Conservation (phyloP, 2,329 filamentous ascomycete genomes). For the Fusarium veterinarium region DNA sequence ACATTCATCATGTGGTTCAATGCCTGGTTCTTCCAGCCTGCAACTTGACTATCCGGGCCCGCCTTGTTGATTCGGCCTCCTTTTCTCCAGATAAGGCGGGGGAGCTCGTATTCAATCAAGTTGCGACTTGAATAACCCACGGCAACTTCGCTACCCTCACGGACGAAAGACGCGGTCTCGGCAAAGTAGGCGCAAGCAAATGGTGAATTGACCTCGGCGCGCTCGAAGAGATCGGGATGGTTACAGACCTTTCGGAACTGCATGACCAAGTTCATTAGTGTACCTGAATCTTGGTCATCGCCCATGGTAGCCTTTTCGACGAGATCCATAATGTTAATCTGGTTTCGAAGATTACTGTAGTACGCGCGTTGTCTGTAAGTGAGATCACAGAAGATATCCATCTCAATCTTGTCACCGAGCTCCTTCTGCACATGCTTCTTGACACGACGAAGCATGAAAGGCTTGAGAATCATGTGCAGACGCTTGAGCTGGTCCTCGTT, state of each 20-base stretch:
- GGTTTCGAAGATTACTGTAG: constrained; percentile 92
- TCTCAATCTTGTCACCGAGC: constrained; percentile 97
- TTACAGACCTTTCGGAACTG: constrained; percentile 99
- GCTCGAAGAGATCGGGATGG: constrained; percentile 95
- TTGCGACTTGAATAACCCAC: constrained; percentile 91
- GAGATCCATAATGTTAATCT: constrained; percentile 98
- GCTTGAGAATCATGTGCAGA: constrained; percentile 98
- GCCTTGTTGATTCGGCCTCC: constrained; percentile 80
- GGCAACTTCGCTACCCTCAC: constrained; percentile 83
- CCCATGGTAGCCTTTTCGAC: constrained; percentile 97
- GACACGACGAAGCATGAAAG: constrained; percentile 99
- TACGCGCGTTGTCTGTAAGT: constrained; percentile 96
- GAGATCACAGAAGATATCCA: constrained; percentile 95
- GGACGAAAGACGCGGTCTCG: constrained; percentile 93
- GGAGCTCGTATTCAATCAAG: constrained; percentile 84
- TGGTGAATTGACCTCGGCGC: constrained; percentile 89
- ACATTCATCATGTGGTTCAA: constrained; percentile 88
- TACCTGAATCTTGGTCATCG: constrained; percentile 94
- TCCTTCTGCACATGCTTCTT: constrained; percentile 99
- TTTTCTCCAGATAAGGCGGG: constrained; percentile 83
- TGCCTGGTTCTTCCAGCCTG: constrained; percentile 84
- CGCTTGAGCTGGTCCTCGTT: constrained; percentile 98
- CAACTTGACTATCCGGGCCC: constrained; percentile 76
- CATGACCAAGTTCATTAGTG: constrained; percentile 99
- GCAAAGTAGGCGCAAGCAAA: constrained; percentile 88